These are phyloP conservation scores for Kickxella alabastrina DNA, from an alignment of 192 early-diverging fungal genomes.

Conservation along the genomic window DNA sequence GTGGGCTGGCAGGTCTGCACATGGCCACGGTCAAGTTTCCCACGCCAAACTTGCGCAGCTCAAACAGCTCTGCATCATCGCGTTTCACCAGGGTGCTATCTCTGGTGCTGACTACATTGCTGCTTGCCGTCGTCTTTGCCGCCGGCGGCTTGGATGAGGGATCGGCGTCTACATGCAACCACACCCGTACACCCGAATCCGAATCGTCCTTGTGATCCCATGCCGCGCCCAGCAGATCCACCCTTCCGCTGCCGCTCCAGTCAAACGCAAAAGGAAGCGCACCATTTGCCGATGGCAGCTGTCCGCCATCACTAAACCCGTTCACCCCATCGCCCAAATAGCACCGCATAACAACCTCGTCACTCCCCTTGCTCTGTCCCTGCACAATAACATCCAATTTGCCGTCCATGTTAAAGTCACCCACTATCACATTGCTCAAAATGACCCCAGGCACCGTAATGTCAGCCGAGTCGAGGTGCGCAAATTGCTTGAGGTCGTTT, in stretches of 20 bases:
- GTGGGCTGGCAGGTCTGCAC: constrained; percentile 71
- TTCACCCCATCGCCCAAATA: constrained; percentile 67
- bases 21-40: constrained; percentile 20
- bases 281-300: constrained; percentile 11
- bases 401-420: constrained; percentile 90
- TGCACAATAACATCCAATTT: constrained; percentile 78
- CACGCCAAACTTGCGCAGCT: constrained; percentile 4
- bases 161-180: constrained; percentile 52
- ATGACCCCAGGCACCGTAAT: constrained; percentile 42
- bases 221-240: constrained; percentile 21
- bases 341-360: constrained; percentile 62
- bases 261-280: constrained; percentile 39
- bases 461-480: constrained; percentile 48
- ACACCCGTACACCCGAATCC: constrained; percentile 11
- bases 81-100: constrained; percentile 15
- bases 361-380: constrained; percentile 51
- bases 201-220: constrained; percentile 9
- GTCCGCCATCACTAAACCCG: constrained; percentile 54
- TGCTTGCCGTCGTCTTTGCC: constrained; percentile 54
- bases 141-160: constrained; percentile 63
- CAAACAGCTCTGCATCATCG: constrained; percentile 6
- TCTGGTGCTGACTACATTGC: too few species aligned
- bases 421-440: constrained; percentile 72
- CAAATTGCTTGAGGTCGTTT: constrained; percentile 49
- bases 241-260: constrained; percentile 18